Evolutionary conservation across 2,329 filamentous ascomycete genomes (phyloP).

Genomic region (Bipolaris gigantea): DNA sequence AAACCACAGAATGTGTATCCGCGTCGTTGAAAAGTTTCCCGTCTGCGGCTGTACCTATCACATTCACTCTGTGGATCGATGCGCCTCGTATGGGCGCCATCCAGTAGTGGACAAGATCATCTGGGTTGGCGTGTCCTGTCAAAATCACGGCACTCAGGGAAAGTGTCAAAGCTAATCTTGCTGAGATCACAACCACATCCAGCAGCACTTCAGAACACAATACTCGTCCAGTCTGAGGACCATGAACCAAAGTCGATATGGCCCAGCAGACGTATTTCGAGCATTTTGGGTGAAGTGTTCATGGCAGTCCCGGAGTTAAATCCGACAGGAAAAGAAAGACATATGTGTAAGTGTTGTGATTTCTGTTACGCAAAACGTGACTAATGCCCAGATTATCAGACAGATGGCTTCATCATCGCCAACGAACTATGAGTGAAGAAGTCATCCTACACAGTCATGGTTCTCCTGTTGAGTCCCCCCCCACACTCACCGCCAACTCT

Average conservation of each 20-base stretch:
- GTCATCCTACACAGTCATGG: no score
- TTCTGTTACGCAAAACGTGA: not conserved
- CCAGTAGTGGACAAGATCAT: constrained; percentile 34
- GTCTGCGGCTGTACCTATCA: constrained; percentile 45
- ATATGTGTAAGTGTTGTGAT: not conserved
- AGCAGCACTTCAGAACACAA: not conserved
- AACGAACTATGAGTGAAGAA: not conserved
- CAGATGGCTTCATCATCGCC: not conserved
- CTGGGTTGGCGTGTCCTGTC: constrained; percentile 37
- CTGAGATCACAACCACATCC: not conserved
- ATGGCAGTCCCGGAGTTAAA: not conserved
- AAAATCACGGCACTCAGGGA: constrained; percentile 16
- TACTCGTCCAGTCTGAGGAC: not conserved
- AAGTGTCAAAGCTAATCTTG: not conserved
- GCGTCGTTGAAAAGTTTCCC: constrained; percentile 42
- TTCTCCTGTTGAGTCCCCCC: no score
- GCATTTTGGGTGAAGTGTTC: not conserved
- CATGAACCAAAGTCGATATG: not conserved
- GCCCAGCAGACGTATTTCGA: not conserved
- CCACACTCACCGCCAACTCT: no score
- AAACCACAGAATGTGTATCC: constrained; percentile 37
- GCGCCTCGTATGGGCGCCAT: constrained; percentile 38
- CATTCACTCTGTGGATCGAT: constrained; percentile 42
- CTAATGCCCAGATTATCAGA: not conserved
- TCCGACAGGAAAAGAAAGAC: not conserved